A percentile compares a stretch with the other conserved stretches of the same genome.
Conservation (phyloP, 2,329 filamentous ascomycete genomes). For the Coleophoma eucalyptorum region DNA sequence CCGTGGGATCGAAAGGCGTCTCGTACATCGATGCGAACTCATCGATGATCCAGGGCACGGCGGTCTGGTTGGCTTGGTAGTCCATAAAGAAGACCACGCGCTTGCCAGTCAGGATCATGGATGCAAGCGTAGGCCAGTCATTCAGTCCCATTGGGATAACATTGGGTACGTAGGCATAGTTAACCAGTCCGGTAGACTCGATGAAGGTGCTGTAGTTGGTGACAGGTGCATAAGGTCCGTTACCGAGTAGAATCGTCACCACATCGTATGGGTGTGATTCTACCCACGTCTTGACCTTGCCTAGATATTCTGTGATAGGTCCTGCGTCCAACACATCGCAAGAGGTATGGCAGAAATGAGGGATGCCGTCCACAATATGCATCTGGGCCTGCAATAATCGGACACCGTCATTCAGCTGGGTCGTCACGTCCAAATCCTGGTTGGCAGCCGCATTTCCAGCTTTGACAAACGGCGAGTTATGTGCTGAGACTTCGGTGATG, state of each 20-base stretch:
- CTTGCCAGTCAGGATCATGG: slow-evolving; percentile 69
- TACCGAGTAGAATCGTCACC: slow-evolving; percentile 81
- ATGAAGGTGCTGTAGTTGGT: slow-evolving; percentile 65
- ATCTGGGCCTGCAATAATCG: slow-evolving; percentile 62
- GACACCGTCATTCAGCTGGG: slow-evolving; percentile 75
- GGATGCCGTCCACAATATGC: slow-evolving; percentile 53
- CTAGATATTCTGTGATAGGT: slow-evolving; percentile 70
- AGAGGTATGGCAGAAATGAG: slow-evolving; percentile 81
- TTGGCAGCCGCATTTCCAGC: slow-evolving; percentile 72
- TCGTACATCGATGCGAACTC: slow-evolving; percentile 90
- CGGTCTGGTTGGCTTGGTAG: slow-evolving; percentile 72
- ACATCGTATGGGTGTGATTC: slow-evolving; percentile 77
- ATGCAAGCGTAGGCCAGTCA: slow-evolving; percentile 80
- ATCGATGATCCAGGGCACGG: slow-evolving; percentile 80
- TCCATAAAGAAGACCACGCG: slow-evolving; percentile 80
- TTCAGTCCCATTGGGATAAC: slow-evolving; percentile 65
- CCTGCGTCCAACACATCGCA: slow-evolving; percentile 82
- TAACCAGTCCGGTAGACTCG: slow-evolving; percentile 64
- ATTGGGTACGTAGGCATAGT: slow-evolving; percentile 71
- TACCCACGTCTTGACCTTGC: slow-evolving; percentile 69
- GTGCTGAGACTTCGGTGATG: slow-evolving; percentile 72
- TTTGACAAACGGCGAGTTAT: slow-evolving; percentile 77
- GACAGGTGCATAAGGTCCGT: slow-evolving; percentile 69
- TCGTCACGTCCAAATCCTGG: slow-evolving; percentile 62
- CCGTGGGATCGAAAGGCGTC: slow-evolving; percentile 65